These are phyloP conservation scores for rapeseed (Brassica napus) DNA, from an alignment of 345 rosid species.

Conservation along the genomic window Da-Ae NC_063439.1:21074001-21074500, in stretches of 20 bases:
- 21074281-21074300: conserved; percentile 80
- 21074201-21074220: conserved; percentile 62
- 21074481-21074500: conserved; percentile 74
- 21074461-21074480: conserved; percentile 59
- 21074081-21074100: conserved; percentile 85
- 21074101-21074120: conserved; percentile 55
- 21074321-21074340: conserved; percentile 39
- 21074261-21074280: conserved; percentile 73
- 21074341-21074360: conserved; percentile 35
- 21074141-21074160: conserved; percentile 50
- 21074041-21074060: conserved; percentile 73
- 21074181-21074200: conserved; percentile 58
- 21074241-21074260: conserved; percentile 26
- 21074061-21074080: conserved; percentile 67
- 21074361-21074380: conserved; percentile 70
- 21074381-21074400: conserved; percentile 92
- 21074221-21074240: conserved; percentile 50
- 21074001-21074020: conserved; percentile 74
- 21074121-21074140: conserved; percentile 53
- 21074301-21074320: conserved; percentile 61
- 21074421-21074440: conserved; percentile 59
- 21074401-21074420: conserved; percentile 57
- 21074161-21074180: conserved; percentile 55
- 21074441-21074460: conserved; percentile 37
- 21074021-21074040: conserved; percentile 61